Percentiles rank a stretch among this genome's conserved stretches.
Evolutionary conservation across 306 rosid genomes (phyloP).

Genomic region (Pterocarpus macrocarpus): DNA sequence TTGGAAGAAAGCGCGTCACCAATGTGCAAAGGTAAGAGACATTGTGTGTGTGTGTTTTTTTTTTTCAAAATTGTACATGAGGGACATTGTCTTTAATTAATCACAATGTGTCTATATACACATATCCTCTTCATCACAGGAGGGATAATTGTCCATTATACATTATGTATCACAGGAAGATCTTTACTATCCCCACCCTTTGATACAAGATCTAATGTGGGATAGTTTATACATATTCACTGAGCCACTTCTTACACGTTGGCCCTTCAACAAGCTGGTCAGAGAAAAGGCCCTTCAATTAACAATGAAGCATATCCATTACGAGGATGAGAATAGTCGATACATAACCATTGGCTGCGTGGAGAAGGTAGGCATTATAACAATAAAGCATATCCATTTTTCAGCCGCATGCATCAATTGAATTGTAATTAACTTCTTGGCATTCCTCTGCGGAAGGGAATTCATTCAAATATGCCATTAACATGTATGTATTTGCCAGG

Average conservation of each 20-base stretch:
- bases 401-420: background rate
- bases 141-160: background rate
- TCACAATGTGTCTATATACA: background rate
- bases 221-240: slow-evolving; percentile 64
- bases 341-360: slow-evolving; percentile 71
- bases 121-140: background rate
- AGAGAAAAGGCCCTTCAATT: slow-evolving; percentile 70
- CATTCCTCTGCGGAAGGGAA: background rate
- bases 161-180: slow-evolving; percentile 60
- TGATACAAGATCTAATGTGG: slow-evolving; percentile 74
- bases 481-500: slow-evolving; percentile 47
- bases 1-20: slow-evolving; percentile 75
- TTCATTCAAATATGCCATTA: background rate
- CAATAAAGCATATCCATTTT: background rate
- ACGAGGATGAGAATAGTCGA: slow-evolving; percentile 78
- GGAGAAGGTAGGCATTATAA: slow-evolving; percentile 58
- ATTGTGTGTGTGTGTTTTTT: no score
- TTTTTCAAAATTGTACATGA: no score
- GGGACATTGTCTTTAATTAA: no score
- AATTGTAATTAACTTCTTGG: background rate
- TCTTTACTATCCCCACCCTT: slow-evolving; percentile 67
- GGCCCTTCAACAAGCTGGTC: slow-evolving; percentile 72
- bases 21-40: slow-evolving; percentile 61
- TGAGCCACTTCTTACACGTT: slow-evolving; percentile 74
- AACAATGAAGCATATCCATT: slow-evolving; percentile 79